Conservation (phyloP, 257 asterid species). For the Coffea eugenioides region DNA sequence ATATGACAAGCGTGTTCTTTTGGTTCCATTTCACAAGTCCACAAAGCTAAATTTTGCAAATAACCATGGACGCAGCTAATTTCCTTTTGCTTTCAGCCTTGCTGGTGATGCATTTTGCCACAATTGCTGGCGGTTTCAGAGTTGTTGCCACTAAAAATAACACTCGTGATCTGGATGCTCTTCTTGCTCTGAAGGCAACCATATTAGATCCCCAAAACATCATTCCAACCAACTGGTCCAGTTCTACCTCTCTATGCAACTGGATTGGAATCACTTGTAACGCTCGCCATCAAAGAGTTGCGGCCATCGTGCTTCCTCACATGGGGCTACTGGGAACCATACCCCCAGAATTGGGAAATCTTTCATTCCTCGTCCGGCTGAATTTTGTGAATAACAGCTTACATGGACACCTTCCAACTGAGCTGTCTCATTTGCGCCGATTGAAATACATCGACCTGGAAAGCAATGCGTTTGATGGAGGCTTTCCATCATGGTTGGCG, state of each 20-base stretch:
- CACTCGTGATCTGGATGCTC: neutral
- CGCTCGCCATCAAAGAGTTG: constrained; percentile 3
- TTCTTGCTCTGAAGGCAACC: constrained; percentile 1
- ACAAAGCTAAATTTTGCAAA: constrained; percentile 2
- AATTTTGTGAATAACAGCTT: constrained; percentile 24
- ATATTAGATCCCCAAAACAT: constrained; percentile 5
- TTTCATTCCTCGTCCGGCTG: constrained; percentile 20
- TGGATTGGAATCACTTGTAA: constrained; percentile 22
- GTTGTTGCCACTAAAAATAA: neutral
- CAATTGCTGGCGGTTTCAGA: too few relatives aligned
- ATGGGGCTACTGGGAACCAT: constrained; percentile 1
- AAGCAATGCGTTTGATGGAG: constrained; percentile 19
- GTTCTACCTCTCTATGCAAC: constrained; percentile 6
- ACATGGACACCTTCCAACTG: constrained; percentile 12
- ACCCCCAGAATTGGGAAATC: constrained; percentile 12
- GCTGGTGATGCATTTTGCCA: too few relatives aligned
- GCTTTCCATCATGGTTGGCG: constrained; percentile 22
- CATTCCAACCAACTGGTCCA: constrained; percentile 9
- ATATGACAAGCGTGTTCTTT: too few relatives aligned
- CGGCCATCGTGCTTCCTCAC: neutral
- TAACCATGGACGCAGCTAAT: too few relatives aligned
- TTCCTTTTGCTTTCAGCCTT: too few relatives aligned
- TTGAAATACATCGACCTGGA: constrained; percentile 7
- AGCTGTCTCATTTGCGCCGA: constrained; percentile 5
- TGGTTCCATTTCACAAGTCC: too few relatives aligned